Evolutionary conservation across 306 rosid genomes (phyloP).

Genomic region (Myrica gale): DNA sequence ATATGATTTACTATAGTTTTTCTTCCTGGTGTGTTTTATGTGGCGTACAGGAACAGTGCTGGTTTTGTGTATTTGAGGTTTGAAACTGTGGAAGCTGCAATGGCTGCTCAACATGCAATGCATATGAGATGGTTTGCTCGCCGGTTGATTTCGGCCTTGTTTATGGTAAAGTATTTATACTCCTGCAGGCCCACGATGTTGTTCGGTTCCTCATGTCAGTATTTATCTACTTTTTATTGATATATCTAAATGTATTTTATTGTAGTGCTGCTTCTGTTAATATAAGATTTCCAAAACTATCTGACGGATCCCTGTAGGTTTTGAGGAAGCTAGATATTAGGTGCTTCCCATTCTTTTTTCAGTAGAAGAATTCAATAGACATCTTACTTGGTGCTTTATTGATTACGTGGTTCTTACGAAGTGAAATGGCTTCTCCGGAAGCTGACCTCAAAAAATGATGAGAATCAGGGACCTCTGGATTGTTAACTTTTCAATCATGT

Average conservation of each 20-base stretch:
- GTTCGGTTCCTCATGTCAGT: not conserved
- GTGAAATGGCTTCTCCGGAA: not conserved
- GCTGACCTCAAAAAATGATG: not conserved
- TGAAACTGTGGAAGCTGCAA: slow-evolving; percentile 78
- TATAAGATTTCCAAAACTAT: not conserved
- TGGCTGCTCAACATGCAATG: slow-evolving; percentile 88
- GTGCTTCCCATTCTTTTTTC: not conserved
- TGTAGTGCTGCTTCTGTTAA: not conserved
- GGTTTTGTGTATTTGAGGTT: slow-evolving; percentile 87
- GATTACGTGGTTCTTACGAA: not conserved
- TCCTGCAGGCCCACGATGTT: not conserved
- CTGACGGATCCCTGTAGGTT: not conserved
- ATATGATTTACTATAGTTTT: not conserved
- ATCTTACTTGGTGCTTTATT: not conserved
- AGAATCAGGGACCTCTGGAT: not conserved
- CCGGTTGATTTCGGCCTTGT: slow-evolving; percentile 72
- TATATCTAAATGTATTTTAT: no score
- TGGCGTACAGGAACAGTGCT: slow-evolving; percentile 67
- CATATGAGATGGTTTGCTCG: slow-evolving; percentile 98
- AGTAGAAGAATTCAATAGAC: not conserved
- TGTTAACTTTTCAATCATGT: not conserved
- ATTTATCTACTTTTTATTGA: slow-evolving; percentile 1
- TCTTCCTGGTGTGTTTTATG: slow-evolving; percentile 11
- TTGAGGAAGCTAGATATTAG: not conserved
- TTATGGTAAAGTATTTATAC: slow-evolving; percentile 57